phyloP scores from a whole-genome alignment of 2,329 filamentous ascomycete species.

The Ramichloridium luteum region DNA sequence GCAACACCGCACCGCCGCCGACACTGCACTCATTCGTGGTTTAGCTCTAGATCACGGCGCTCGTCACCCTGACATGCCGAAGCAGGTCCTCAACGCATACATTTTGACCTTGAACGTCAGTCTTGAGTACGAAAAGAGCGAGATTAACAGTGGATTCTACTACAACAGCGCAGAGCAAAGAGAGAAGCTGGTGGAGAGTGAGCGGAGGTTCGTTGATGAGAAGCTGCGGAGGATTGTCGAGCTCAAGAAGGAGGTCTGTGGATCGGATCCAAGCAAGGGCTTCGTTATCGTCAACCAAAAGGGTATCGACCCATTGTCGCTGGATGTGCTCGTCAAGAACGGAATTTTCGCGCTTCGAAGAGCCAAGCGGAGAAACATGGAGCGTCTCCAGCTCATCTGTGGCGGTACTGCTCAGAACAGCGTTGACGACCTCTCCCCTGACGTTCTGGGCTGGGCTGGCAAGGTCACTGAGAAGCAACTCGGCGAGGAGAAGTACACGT shows the following conservation, averaged over 20 bases:
- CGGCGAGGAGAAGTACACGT: slow-evolving; percentile 98
- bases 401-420: slow-evolving; percentile 90
- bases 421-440: slow-evolving; percentile 79
- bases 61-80: slow-evolving; percentile 96
- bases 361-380: slow-evolving; percentile 98
- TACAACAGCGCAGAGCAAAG: slow-evolving; percentile 94
- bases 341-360: slow-evolving; percentile 87
- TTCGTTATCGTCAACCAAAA: slow-evolving; percentile 99
- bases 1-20: slow-evolving; percentile 92
- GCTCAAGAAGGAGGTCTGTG: slow-evolving; percentile 94
- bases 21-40: slow-evolving; percentile 90
- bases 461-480: slow-evolving; percentile 94
- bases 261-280: slow-evolving; percentile 80
- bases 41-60: slow-evolving; percentile 91
- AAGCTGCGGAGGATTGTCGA: slow-evolving; percentile 97
- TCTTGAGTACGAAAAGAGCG: slow-evolving; percentile 96
- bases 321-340: slow-evolving; percentile 96
- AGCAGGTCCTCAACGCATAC: slow-evolving; percentile 85
- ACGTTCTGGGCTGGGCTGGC: slow-evolving; percentile 89
- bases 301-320: slow-evolving; percentile 89
- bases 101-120: slow-evolving; percentile 94
- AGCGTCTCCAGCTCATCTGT: slow-evolving; percentile 87
- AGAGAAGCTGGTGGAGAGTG: slow-evolving; percentile 95
- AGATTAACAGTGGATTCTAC: slow-evolving; percentile 98
- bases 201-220: slow-evolving; percentile 87